Evolutionary conservation across 495 filamentous ascomycete genomes (phyloP), one percentile per base, ranked within the genome.

Genomic region (Xylaria acuta): DNA sequence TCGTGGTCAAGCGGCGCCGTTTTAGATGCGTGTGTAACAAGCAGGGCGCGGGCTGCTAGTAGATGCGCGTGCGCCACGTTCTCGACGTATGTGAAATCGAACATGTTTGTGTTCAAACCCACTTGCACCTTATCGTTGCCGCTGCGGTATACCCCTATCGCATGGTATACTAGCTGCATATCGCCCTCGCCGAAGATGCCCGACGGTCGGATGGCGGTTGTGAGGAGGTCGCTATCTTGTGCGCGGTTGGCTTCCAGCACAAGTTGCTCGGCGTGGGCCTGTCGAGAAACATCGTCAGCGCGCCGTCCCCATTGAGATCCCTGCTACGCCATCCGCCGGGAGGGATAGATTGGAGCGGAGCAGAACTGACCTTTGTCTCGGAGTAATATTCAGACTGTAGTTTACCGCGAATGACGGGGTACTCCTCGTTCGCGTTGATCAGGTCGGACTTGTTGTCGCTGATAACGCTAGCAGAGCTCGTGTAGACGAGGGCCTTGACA

Each of bases 401-500:
- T 16, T 86, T 82, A 6, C 91, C 90, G 22, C 90, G 84, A 56
- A 97, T 88, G 68, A 93, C 83, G 11, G 96, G 94, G 87, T 91
- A 97, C 40, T 89, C 84, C 84, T 99, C 96, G 78, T 96, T 92
- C 64, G 94, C 94, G 80, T 97, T 96, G 80, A 95, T 88, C 76
- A 99, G 82, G 79, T 97, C 92, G 69, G 83, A 90, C 76, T 87
- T 83, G 69, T 90, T 93, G 78, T 97, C 94, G 80, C 93, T 93
- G 67, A 97, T 88, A 45, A 97, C 89, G 64, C 92, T 95, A 59
- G 94, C 93, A 34, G 92, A 95, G 80, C 93, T 97, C 3, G 97
- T 99, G 84, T 97, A 97, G 38, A 99, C 93, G 75, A 99, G 92
- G 0, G 91, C 97, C 83, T 93, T 97, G 76, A 97, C 95, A 56